phyloP scores from a whole-genome alignment of 306 rosid genomes.

The Citrullus amarus region DNA sequence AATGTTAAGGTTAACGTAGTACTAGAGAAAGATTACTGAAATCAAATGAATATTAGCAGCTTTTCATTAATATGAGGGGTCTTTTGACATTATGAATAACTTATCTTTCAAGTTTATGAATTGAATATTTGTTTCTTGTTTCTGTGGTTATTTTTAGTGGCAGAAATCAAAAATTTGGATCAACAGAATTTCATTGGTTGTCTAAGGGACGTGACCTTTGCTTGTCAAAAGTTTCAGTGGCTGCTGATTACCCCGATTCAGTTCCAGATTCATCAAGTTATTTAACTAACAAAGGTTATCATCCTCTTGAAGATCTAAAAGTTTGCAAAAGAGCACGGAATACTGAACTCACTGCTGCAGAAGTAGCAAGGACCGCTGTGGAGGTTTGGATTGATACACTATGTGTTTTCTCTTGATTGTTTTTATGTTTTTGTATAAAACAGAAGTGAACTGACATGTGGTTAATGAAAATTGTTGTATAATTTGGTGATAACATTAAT shows the following conservation, averaged over 20 bases:
- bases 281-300: conserved; percentile 46
- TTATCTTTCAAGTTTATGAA: not conserved
- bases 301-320: conserved; percentile 87
- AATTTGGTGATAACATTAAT: not conserved
- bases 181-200: conserved; percentile 45
- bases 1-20: too few relatives aligned
- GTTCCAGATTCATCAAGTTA: conserved; percentile 68
- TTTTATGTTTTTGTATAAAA: not conserved
- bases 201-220: conserved; percentile 48
- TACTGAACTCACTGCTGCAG: conserved; percentile 65
- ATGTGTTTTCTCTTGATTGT: not conserved
- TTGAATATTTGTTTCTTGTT: not conserved
- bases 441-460: not conserved
- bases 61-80: not conserved
- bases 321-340: conserved; percentile 32
- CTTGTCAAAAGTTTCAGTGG: conserved; percentile 70
- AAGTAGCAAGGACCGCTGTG: conserved; percentile 66
- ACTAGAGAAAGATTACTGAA: too few relatives aligned
- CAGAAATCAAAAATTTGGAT: conserved; percentile 49
- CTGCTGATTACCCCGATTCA: conserved; percentile 88
- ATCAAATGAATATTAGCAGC: too few relatives aligned
- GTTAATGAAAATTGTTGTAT: not conserved
- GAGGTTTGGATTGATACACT: conserved; percentile 37
- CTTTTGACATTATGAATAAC: not conserved
- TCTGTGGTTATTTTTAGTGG: conserved; percentile 22